These are phyloP conservation scores for Apiospora sp. DNA, from an alignment of 2,329 filamentous ascomycete species.

Conservation along the genomic window DNA sequence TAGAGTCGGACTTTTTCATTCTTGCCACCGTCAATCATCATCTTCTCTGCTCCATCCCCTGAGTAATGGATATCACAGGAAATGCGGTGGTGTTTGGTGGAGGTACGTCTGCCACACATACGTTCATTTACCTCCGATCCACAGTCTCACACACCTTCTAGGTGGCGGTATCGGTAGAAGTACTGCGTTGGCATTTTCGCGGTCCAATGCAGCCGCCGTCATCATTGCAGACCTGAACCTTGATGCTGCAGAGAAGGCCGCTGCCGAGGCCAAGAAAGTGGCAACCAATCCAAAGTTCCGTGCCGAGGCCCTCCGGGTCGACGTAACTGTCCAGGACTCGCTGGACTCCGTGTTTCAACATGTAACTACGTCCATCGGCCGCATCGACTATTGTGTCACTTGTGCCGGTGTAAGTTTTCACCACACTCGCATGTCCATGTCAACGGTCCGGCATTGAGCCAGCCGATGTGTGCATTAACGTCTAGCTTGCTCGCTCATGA, in stretches of 20 bases:
- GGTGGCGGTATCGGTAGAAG: neutral
- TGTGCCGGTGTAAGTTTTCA: constrained; percentile 31
- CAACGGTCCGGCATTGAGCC: too few relatives aligned
- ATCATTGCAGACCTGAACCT: constrained; percentile 27
- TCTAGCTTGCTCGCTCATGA: neutral
- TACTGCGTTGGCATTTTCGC: neutral
- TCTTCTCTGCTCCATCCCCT: neutral
- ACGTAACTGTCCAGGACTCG: constrained; percentile 25
- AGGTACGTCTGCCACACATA: neutral
- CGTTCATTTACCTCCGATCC: neutral
- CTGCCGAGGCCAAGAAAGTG: neutral
- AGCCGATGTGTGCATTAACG: neutral
- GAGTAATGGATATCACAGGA: neutral
- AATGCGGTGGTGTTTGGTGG: neutral
- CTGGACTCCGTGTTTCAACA: neutral
- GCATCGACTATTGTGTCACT: constrained; percentile 35
- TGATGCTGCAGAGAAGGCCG: constrained; percentile 21
- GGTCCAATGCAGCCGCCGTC: neutral
- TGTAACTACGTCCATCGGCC: constrained; percentile 25
- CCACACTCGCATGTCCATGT: too few relatives aligned
- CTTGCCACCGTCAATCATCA: neutral
- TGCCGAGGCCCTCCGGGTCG: constrained; percentile 21
- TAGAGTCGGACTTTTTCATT: neutral
- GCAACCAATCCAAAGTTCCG: constrained; percentile 13
- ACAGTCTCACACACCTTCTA: neutral